Evolutionary conservation across 805 yeast genomes (phyloP).

Genomic region (Candida michaelii): DNA sequence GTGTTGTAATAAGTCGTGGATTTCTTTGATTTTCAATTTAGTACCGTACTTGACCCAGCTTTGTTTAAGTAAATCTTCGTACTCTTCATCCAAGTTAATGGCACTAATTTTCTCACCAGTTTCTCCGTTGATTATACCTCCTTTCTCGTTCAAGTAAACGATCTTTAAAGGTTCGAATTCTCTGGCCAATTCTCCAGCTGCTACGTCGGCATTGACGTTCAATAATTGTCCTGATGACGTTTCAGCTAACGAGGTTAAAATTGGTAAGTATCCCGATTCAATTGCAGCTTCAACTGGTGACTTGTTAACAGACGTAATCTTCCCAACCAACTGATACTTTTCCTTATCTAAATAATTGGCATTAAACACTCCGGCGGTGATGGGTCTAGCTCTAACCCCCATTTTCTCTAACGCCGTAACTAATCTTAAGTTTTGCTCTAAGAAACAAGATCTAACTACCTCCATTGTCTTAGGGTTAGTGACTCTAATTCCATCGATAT

Average conservation of each 20-base stretch:
- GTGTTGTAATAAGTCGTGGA: slow-evolving; percentile 88
- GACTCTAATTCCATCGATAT: slow-evolving; percentile 94
- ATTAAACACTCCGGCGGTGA: slow-evolving; percentile 94
- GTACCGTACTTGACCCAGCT: slow-evolving; percentile 99
- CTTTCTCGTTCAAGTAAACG: slow-evolving; percentile 95
- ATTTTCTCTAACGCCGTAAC: slow-evolving; percentile 94
- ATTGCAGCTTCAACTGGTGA: slow-evolving; percentile 88
- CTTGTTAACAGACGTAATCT: slow-evolving; percentile 81
- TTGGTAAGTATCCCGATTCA: slow-evolving; percentile 94
- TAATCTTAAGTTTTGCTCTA: slow-evolving; percentile 90
- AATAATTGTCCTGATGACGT: slow-evolving; percentile 95
- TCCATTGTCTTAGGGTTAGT: slow-evolving; percentile 94
- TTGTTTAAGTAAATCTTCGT: slow-evolving; percentile 84
- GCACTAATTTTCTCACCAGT: slow-evolving; percentile 87
- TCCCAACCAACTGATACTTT: slow-evolving; percentile 91
- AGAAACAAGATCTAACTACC: slow-evolving; percentile 91
- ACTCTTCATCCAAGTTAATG: slow-evolving; percentile 95
- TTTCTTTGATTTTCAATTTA: slow-evolving; percentile 93
- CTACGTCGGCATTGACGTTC: slow-evolving; percentile 98
- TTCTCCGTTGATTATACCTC: slow-evolving; percentile 91
- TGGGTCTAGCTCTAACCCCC: slow-evolving; percentile 98
- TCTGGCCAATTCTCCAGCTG: slow-evolving; percentile 97
- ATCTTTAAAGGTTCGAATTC: slow-evolving; percentile 96
- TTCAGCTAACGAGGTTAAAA: slow-evolving; percentile 94
- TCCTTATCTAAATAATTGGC: slow-evolving; percentile 90